Percentiles rank a stretch among this genome's conserved stretches.
Conservation (phyloP, 345 rosid genomes). For the Populus alba region DNA sequence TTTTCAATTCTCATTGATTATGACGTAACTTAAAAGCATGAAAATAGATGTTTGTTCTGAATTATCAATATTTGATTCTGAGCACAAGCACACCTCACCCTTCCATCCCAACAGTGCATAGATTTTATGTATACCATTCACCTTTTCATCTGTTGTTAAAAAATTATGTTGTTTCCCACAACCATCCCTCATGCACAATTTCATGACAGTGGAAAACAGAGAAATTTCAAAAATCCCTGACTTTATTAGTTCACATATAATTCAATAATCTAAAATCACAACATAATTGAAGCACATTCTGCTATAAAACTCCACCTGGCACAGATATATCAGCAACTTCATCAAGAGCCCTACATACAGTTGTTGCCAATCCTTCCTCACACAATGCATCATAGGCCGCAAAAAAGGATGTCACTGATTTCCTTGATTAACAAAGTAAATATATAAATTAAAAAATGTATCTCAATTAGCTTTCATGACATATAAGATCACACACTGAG, state of each 20-base stretch:
- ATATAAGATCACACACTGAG: too few species aligned
- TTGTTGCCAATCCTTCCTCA: slow-evolving; percentile 90
- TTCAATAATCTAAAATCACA: neutral
- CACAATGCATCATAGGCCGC: slow-evolving; percentile 81
- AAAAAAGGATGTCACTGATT: slow-evolving; percentile 77
- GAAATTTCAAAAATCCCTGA: neutral
- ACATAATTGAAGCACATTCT: neutral
- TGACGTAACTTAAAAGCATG: neutral
- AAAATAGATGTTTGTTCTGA: neutral
- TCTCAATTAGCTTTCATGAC: too few species aligned
- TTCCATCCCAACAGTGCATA: neutral
- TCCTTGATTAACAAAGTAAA: slow-evolving; percentile 51
- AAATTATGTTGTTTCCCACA: neutral
- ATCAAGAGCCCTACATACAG: slow-evolving; percentile 89
- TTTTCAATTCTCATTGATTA: neutral
- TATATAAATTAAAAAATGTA: neutral
- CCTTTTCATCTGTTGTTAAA: neutral
- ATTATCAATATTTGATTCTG: neutral
- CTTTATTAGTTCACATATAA: neutral
- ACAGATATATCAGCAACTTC: slow-evolving; percentile 92
- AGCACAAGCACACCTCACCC: neutral
- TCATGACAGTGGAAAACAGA: neutral
- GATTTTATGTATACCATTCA: neutral
- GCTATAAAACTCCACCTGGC: slow-evolving; percentile 52
- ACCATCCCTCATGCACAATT: neutral